These are phyloP conservation scores for Croton laevigatus DNA, from an alignment of 441 rosid genomes.

Conservation along the genomic window DNA sequence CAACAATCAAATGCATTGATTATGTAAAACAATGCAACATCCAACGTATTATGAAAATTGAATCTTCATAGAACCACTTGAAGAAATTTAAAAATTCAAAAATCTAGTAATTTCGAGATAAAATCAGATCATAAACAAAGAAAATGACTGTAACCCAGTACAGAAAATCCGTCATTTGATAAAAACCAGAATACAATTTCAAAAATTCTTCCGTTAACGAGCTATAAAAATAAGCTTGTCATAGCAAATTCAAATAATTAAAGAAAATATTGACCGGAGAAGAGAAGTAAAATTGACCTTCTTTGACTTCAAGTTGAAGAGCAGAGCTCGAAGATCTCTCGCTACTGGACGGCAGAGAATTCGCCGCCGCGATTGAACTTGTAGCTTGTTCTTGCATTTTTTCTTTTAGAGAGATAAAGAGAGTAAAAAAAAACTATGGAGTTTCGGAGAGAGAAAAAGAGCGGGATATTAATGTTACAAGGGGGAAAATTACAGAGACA, in stretches of 20 bases:
- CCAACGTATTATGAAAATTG: neutral
- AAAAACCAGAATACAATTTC: slow-evolving; percentile 4
- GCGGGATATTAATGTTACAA: slow-evolving; percentile 41
- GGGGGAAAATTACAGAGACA: neutral
- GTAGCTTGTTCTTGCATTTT: slow-evolving; percentile 73
- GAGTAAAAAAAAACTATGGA: neutral
- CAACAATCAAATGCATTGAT: neutral
- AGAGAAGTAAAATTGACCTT: slow-evolving; percentile 38
- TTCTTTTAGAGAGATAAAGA: neutral
- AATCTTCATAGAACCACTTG: neutral
- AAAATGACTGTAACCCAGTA: neutral
- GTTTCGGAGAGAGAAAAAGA: slow-evolving; percentile 21
- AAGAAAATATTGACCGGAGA: neutral
- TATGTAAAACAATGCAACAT: neutral
- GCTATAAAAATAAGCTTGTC: neutral
- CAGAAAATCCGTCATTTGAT: slow-evolving; percentile 6
- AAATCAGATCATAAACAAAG: neutral
- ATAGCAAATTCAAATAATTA: neutral
- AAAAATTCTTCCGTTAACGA: neutral
- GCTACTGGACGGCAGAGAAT: slow-evolving; percentile 82
- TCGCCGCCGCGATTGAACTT: slow-evolving; percentile 71
- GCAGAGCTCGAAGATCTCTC: slow-evolving; percentile 89
- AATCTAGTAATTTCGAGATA: neutral
- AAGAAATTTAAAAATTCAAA: slow-evolving; percentile 9
- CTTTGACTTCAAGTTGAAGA: slow-evolving; percentile 68